Base-by-base conservation (phyloP, 2,329 filamentous ascomycete species). In the Fusarium coffeatum region DNA sequence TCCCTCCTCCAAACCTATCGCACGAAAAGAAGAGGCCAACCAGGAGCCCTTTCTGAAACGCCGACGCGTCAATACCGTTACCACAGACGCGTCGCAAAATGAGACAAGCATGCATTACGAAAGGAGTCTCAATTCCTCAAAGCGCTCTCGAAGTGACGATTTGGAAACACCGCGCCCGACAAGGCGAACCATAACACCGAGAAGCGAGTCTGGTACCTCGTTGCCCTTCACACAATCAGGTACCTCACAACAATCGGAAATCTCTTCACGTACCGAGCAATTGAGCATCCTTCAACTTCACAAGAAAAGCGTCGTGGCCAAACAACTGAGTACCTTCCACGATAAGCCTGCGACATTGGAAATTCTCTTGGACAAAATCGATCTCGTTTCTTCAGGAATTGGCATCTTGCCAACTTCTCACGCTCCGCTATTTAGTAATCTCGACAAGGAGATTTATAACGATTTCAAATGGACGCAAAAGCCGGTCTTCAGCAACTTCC, bases 391-490 rank as follows among this genome's bases (percentile, higher is more conserved):
- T 3, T 25, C 50, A 2, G 41, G 56, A 15, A 46, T 59, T 13
- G 50, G 50, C 1, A 55, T 59, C 8, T 27, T 59, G 13, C 56
- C 56, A 22, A 15, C 49, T 1, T 55, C 56, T 25, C 40, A 59
- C 28, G 48, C 37, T 13, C 13, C 32, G 13, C 18, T 51, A 6
- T 20, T 51, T 7, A 16, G 18, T 10, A 18, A 40, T 27, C 41
- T 66, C 4, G 50, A 56, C 18, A 42, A 10, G 6, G 34, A 62
- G 3, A 32, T 30, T 0, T 69, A 68, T 9, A 45, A 37, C 5
- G 50, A 68, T 2, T 67, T 62, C 6, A 67, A 67, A 43, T 67
- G 58, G 66, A 9, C 63, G 6, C 41, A 23, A 5, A 37, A 43
- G 2, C 45, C 23, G 3, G 22, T 59, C 34, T 40, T 37, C 2